phyloP scores from a whole-genome alignment of 192 early-diverging fungal species.

The Linnemannia elongata region DNA sequence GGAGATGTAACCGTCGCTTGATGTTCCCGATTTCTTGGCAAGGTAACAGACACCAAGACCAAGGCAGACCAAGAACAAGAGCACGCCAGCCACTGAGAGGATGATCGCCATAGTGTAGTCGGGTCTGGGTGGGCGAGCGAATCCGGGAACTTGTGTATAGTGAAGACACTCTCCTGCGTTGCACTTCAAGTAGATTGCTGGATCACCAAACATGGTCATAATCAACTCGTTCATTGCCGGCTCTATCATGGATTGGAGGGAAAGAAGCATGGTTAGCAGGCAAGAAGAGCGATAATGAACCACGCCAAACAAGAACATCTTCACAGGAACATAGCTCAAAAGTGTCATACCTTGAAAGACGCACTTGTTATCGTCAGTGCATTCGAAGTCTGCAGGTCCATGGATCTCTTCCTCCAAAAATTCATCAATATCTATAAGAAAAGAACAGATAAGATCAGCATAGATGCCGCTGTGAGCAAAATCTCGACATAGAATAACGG shows the following conservation, averaged over 20 bases:
- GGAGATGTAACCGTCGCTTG: slow-evolving; percentile 31
- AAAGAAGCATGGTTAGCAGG: not conserved
- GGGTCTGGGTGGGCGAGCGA: slow-evolving; percentile 56
- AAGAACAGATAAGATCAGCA: not conserved
- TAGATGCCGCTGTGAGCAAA: not conserved
- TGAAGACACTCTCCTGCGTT: slow-evolving; percentile 89
- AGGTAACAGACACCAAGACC: slow-evolving; percentile 32
- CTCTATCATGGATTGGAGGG: slow-evolving; percentile 56
- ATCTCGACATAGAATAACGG: not conserved
- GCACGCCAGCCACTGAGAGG: slow-evolving; percentile 43
- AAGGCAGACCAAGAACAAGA: slow-evolving; percentile 46
- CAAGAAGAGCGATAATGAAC: not conserved
- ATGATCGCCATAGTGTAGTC: slow-evolving; percentile 48
- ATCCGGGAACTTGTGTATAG: slow-evolving; percentile 84
- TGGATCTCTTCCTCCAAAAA: slow-evolving; percentile 81
- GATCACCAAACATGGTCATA: slow-evolving; percentile 81
- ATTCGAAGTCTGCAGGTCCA: slow-evolving; percentile 80
- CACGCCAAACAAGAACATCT: not conserved
- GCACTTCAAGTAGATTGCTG: slow-evolving; percentile 83
- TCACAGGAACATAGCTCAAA: not conserved
- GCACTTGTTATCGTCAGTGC: slow-evolving; percentile 65
- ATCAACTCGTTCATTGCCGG: slow-evolving; percentile 87
- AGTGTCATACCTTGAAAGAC: slow-evolving; percentile 63
- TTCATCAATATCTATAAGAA: slow-evolving; percentile 72
- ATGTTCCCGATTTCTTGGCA: slow-evolving; percentile 27